Percentiles rank a stretch among this genome's conserved stretches.
Evolutionary conservation across 2,329 filamentous ascomycete genomes (phyloP).

Genomic region (Aureobasidium mangrovei): DNA sequence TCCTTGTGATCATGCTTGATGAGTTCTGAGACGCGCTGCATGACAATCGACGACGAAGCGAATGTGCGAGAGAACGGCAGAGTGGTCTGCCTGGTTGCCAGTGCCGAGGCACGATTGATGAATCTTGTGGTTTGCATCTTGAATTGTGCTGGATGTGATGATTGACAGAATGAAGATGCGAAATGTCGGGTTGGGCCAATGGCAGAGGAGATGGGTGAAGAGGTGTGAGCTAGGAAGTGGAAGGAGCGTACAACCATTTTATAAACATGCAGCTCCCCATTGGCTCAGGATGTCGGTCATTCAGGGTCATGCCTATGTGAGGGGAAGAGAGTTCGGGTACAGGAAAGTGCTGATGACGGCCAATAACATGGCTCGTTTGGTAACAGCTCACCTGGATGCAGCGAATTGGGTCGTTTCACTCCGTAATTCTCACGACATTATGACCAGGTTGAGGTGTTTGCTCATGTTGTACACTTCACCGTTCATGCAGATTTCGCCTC

Average conservation of each 20-base stretch:
- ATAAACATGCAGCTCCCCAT: not conserved
- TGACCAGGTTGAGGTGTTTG: not conserved
- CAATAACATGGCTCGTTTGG: not conserved
- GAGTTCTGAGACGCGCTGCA: conserved; percentile 23
- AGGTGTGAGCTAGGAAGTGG: not conserved
- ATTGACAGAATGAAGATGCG: not conserved
- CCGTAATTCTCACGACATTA: conserved; percentile 3
- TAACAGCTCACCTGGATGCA: not conserved
- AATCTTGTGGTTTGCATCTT: conserved; percentile 4
- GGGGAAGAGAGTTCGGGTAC: not conserved
- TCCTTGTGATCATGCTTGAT: conserved; percentile 36
- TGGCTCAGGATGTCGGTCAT: not conserved
- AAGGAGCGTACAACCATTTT: not conserved
- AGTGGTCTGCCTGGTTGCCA: not conserved
- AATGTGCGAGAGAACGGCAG: not conserved
- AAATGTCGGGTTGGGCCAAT: too few species aligned
- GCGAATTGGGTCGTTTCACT: not conserved
- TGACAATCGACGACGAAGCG: not conserved
- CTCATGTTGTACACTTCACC: not conserved
- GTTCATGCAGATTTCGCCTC: not conserved
- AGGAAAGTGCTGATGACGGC: not conserved
- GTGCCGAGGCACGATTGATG: not conserved
- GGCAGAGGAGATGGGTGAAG: not conserved
- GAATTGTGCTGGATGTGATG: not conserved
- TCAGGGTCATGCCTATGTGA: not conserved